Percentiles rank a stretch among this genome's conserved stretches.
These are phyloP conservation scores for Delitschia confertaspora DNA, from an alignment of 495 filamentous ascomycete genomes.

Conservation along the genomic window DNA sequence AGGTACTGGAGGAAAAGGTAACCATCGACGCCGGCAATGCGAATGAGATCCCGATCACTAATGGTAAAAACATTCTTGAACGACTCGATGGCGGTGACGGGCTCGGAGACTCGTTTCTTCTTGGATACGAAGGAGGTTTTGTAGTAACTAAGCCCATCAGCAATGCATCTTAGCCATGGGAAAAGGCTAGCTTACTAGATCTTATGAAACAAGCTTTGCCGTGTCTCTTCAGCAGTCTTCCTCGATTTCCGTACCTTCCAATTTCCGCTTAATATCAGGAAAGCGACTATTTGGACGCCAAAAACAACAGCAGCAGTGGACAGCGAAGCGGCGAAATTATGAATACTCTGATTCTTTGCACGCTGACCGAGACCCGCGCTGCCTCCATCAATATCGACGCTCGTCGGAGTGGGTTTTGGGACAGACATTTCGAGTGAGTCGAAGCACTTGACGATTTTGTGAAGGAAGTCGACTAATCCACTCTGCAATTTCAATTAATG, in stretches of 20 bases:
- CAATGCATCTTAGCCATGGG: neutral
- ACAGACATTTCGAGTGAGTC: too few species aligned
- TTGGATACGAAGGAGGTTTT: constrained; percentile 25
- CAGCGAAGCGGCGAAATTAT: constrained; percentile 25
- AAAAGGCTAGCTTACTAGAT: constrained; percentile 20
- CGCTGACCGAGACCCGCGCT: constrained; percentile 7
- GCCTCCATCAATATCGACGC: too few species aligned
- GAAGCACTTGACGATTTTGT: too few species aligned
- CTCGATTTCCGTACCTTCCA: constrained; percentile 14
- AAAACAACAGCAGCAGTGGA: constrained; percentile 24
- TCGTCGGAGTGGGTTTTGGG: too few species aligned
- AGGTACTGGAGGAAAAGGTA: constrained; percentile 97
- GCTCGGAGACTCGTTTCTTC: constrained; percentile 13
- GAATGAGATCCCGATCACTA: constrained; percentile 21
- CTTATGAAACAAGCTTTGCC: constrained; percentile 22
- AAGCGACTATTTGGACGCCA: constrained; percentile 21
- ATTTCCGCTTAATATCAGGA: constrained; percentile 26
- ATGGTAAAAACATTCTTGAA: constrained; percentile 28
- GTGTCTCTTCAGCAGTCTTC: constrained; percentile 2
- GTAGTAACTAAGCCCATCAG: constrained; percentile 20
- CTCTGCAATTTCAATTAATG: too few species aligned
- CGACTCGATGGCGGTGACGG: constrained; percentile 19
- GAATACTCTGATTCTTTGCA: constrained; percentile 18
- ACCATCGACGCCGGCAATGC: constrained; percentile 66
- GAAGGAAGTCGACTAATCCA: too few species aligned